phyloP scores from a whole-genome alignment of 257 asterid species.

The Nicotiana attenuata region DNA sequence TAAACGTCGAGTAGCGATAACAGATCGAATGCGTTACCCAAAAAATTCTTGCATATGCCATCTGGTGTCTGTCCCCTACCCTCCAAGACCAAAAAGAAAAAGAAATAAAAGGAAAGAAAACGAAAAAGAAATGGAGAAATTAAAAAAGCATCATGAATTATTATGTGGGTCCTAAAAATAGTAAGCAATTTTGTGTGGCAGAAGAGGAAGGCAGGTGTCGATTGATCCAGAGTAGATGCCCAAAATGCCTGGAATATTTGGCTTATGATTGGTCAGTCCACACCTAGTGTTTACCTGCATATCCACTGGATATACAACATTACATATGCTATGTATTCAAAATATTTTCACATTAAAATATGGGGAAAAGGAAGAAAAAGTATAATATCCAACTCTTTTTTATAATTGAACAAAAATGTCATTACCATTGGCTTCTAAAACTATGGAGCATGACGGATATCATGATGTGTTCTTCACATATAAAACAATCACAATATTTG shows the following conservation, averaged over 20 bases:
- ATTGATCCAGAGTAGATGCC: slow-evolving; percentile 13
- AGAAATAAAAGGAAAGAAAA: background rate
- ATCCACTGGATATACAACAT: background rate
- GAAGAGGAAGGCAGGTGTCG: slow-evolving; percentile 19
- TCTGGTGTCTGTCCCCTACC: too few relatives aligned
- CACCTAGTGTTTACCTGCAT: background rate
- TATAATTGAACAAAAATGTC: background rate
- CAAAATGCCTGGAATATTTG: slow-evolving; percentile 14
- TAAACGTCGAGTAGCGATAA: too few relatives aligned
- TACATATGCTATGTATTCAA: background rate
- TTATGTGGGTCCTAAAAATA: slow-evolving; percentile 4
- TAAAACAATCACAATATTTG: background rate
- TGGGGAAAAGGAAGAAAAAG: background rate
- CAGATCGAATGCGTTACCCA: too few relatives aligned
- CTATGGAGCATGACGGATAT: slow-evolving; percentile 26
- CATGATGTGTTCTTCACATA: slow-evolving; percentile 12
- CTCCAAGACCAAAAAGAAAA: background rate
- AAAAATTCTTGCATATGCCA: too few relatives aligned
- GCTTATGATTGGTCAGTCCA: slow-evolving; percentile 4
- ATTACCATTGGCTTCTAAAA: slow-evolving; percentile 5
- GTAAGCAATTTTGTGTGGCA: slow-evolving; percentile 4
- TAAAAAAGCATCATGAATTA: slow-evolving; percentile 11
- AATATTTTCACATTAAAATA: background rate
- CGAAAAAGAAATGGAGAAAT: background rate
- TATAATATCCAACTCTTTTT: background rate